These are phyloP conservation scores for Xylaria palmicola DNA, from an alignment of 495 filamentous ascomycete species.

Conservation along the genomic window DNA sequence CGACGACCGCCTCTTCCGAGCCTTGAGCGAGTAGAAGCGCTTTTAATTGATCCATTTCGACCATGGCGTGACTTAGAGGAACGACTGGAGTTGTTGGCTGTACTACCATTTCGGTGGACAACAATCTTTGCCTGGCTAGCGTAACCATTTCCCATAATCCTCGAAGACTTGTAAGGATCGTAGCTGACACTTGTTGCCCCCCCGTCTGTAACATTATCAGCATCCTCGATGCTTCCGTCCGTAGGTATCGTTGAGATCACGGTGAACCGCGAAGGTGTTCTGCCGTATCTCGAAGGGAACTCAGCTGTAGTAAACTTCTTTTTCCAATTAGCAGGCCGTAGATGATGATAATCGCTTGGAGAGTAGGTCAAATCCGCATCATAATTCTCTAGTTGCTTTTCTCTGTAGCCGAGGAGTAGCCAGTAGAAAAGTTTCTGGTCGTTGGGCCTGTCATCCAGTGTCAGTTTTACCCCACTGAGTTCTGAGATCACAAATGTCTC, in stretches of 20 bases:
- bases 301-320: conserved; percentile 51
- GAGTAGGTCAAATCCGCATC: conserved; percentile 71
- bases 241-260: conserved; percentile 60
- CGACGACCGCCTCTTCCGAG: conserved; percentile 12
- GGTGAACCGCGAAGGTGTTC: conserved; percentile 67
- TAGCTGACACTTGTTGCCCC: conserved; percentile 59
- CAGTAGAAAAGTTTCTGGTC: conserved; percentile 91
- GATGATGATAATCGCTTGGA: conserved; percentile 83
- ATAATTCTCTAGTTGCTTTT: conserved; percentile 83
- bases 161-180: conserved; percentile 78
- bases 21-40: conserved; percentile 23
- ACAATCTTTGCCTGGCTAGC: conserved; percentile 59
- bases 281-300: conserved; percentile 49
- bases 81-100: conserved; percentile 22
- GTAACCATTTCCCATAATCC: conserved; percentile 41
- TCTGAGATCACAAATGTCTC: background rate
- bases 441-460: conserved; percentile 58
- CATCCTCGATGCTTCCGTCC: conserved; percentile 22
- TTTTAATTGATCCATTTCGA: conserved; percentile 20
- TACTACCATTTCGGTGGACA: conserved; percentile 55
- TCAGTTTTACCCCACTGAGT: conserved; percentile 24
- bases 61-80: conserved; percentile 18
- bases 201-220: conserved; percentile 25
- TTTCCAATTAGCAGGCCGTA: conserved; percentile 52
- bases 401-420: conserved; percentile 73